Conservation (phyloP, 495 filamentous ascomycete species). For the Sordaria brevicollis region DNA sequence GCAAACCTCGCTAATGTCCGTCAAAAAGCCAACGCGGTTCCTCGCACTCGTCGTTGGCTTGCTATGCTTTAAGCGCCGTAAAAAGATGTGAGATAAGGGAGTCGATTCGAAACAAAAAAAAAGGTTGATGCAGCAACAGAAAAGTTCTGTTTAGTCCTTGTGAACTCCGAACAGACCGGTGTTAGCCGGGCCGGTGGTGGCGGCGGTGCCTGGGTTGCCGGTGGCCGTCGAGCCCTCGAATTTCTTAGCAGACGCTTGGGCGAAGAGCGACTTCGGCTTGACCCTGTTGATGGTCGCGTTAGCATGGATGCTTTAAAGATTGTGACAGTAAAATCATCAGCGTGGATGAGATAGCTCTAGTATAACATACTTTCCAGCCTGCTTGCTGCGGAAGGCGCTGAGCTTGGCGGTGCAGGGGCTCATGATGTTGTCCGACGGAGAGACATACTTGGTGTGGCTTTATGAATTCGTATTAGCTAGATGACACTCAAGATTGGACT, state of each 20-base stretch:
- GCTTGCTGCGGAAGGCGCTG: constrained; percentile 72
- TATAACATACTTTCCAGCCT: constrained; percentile 52
- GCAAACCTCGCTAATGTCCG: background rate
- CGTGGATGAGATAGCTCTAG: background rate
- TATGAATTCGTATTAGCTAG: background rate
- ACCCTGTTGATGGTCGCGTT: constrained; percentile 24
- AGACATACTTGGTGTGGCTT: constrained; percentile 60
- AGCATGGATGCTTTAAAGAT: background rate
- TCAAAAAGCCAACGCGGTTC: background rate
- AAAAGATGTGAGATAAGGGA: background rate
- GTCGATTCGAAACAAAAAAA: background rate
- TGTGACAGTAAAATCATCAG: background rate
- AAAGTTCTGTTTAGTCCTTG: background rate
- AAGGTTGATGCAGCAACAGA: background rate
- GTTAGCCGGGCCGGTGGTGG: background rate
- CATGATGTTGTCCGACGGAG: constrained; percentile 89
- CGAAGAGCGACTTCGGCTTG: constrained; percentile 56
- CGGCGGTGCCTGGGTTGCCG: constrained; percentile 4
- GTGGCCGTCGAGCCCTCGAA: constrained; percentile 26
- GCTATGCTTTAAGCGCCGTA: background rate
- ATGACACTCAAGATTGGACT: background rate
- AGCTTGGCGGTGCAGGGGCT: constrained; percentile 89
- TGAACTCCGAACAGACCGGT: background rate
- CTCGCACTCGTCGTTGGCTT: too few relatives aligned
- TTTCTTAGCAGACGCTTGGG: constrained; percentile 49